Conservation (phyloP, 495 filamentous ascomycete species). For the Annulohypoxylon bovei region DNA sequence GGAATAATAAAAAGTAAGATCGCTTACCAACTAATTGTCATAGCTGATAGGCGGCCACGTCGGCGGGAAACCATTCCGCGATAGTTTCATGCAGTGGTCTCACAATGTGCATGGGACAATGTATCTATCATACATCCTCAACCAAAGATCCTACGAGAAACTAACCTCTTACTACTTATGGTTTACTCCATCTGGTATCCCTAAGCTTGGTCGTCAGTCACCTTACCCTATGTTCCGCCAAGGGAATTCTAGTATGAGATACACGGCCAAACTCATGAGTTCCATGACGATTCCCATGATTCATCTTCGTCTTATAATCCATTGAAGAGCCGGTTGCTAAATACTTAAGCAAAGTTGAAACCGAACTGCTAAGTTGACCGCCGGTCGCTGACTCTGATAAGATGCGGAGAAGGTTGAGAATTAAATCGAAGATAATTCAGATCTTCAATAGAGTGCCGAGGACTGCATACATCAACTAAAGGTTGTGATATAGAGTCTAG, state of each 20-base stretch:
- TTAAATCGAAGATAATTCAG: slow-evolving; percentile 7
- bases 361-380: background rate
- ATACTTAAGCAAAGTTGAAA: slow-evolving; percentile 18
- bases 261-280: background rate
- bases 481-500: slow-evolving; percentile 1
- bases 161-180: background rate
- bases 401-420: slow-evolving; percentile 9
- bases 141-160: background rate
- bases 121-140: background rate
- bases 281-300: background rate
- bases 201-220: background rate
- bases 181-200: background rate
- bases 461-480: slow-evolving; percentile 13
- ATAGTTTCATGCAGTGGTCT: background rate
- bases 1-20: background rate
- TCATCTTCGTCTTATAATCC: slow-evolving; percentile 15
- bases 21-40: background rate
- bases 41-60: background rate
- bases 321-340: background rate
- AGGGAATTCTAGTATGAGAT: background rate
- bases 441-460: slow-evolving; percentile 12
- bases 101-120: background rate
- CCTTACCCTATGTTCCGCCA: background rate
- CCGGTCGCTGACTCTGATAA: background rate
- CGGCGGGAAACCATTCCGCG: background rate